These are phyloP conservation scores for Hypsizygus marmoreus DNA, from an alignment of 768 basidiomycete genomes.

Conservation along the genomic window DNA sequence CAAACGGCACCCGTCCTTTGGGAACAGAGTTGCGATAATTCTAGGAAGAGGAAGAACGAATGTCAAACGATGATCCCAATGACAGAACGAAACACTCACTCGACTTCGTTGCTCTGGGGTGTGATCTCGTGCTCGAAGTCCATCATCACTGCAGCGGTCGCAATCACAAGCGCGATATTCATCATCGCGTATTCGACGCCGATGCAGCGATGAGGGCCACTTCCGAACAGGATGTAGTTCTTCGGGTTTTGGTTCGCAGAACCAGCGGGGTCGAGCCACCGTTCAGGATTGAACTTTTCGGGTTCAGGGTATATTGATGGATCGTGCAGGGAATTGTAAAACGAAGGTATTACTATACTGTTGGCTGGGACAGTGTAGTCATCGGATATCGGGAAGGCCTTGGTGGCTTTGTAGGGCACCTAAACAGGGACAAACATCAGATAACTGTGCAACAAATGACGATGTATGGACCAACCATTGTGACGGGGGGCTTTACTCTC, in stretches of 20 bases:
- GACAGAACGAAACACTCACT: conserved; percentile 50
- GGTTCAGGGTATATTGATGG: conserved; percentile 85
- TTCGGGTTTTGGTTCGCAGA: conserved; percentile 82
- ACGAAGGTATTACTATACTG: conserved; percentile 93
- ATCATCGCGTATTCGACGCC: conserved; percentile 90
- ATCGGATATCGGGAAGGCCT: conserved; percentile 89
- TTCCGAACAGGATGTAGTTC: conserved; percentile 96
- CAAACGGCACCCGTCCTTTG: conserved; percentile 86
- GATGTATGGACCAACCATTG: conserved; percentile 66
- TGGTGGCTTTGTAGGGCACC: conserved; percentile 93
- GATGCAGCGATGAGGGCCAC: conserved; percentile 91
- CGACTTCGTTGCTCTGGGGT: conserved; percentile 72
- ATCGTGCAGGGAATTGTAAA: conserved; percentile 93
- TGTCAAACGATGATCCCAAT: conserved; percentile 5
- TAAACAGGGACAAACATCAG: conserved; percentile 31
- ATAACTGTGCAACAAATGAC: conserved; percentile 8
- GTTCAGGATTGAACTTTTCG: conserved; percentile 80
- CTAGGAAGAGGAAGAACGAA: conserved; percentile 36
- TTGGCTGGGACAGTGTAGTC: conserved; percentile 90
- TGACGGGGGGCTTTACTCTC: conserved; percentile 90
- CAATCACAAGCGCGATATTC: conserved; percentile 87
- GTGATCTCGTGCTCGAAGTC: conserved; percentile 91
- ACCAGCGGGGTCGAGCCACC: conserved; percentile 87
- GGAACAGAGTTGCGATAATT: conserved; percentile 97
- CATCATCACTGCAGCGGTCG: conserved; percentile 76